Evolutionary conservation across 768 basidiomycete species (phyloP).

Genomic region (Mycena haematopus): DNA sequence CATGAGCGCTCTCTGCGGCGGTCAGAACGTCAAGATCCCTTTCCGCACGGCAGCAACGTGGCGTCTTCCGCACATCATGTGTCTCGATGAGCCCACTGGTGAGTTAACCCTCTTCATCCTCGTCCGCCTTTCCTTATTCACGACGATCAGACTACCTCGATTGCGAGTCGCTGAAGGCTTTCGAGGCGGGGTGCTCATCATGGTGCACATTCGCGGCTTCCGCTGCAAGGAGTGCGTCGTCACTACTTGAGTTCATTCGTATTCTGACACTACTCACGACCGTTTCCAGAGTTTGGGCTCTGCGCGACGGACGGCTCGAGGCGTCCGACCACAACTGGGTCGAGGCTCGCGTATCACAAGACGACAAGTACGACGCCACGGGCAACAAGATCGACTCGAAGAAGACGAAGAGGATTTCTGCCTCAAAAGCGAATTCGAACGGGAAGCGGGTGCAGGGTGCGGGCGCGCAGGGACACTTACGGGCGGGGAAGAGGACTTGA

Average conservation of each 20-base stretch:
- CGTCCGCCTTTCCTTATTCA: slow-evolving; percentile 13
- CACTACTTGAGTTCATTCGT: neutral
- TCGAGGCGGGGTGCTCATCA: slow-evolving; percentile 97
- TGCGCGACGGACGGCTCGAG: slow-evolving; percentile 95
- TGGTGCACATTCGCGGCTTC: slow-evolving; percentile 99
- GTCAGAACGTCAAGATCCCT: slow-evolving; percentile 99
- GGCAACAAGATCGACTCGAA: slow-evolving; percentile 92
- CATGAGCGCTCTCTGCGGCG: slow-evolving; percentile 98
- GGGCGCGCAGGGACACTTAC: too few relatives aligned
- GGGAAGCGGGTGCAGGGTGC: too few relatives aligned
- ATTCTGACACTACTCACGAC: neutral
- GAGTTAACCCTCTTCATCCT: slow-evolving; percentile 34
- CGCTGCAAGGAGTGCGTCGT: slow-evolving; percentile 77
- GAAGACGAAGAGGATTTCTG: slow-evolving; percentile 87
- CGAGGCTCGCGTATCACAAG: slow-evolving; percentile 96
- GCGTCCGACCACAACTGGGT: slow-evolving; percentile 99
- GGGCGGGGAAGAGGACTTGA: too few relatives aligned
- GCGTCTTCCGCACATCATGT: slow-evolving; percentile 98
- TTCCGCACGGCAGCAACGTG: slow-evolving; percentile 98
- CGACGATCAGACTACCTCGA: slow-evolving; percentile 86
- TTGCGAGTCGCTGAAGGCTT: slow-evolving; percentile 98
- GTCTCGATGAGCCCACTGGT: slow-evolving; percentile 96
- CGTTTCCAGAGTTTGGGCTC: slow-evolving; percentile 84
- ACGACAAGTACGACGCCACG: slow-evolving; percentile 94
- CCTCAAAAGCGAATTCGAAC: slow-evolving; percentile 83